Evolutionary conservation across 768 basidiomycete species (phyloP), one percentile per base, ranked within the genome.

Genomic region (Lactarius vividus): DNA sequence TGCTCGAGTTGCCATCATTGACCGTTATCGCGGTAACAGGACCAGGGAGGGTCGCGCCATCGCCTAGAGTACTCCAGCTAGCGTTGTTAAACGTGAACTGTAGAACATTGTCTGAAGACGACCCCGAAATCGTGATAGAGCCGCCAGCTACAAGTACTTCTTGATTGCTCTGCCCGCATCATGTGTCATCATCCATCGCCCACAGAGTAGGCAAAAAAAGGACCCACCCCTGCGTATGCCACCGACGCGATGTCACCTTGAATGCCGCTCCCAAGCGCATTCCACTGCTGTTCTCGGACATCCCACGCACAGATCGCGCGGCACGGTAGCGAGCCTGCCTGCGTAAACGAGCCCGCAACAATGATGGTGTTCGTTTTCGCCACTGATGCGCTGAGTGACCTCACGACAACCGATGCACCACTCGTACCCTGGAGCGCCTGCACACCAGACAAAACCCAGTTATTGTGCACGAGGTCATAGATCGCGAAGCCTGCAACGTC

Each of bases 11-110:
- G 26, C 84, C 83, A 68, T 87, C 80, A 75, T 98, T 92, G 49
- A 94, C 89, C 61, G 89, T 89, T 59, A 98, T 74, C 13, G 96
- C 95, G 3, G 94, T 91, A 2, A 94, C 90, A 2, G 95, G 94
- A 3, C 96, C 96, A 54, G 95, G 93, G 28, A 98, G 80, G 56
- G 84, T 80, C 15, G 75, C 74, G 15, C 83, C 75, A 54, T 78
- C 73, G 11, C 91, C 93, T 31, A 95, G 73, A 1, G 87, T 73
- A 9, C 79, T 78, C 96, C 96, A 99, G 2, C 86, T 87, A 2
- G 77, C 71, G 72, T 94, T 95, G 40, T 82, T 70, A 72, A 96
- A 86, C 65, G 81, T 80, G 75, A 84, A 98, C 62, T 83, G 79
- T 0, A 86, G 90, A 56, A 96, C 88, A 73, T 91, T 92, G 13